Evolutionary conservation across 2,329 filamentous ascomycete species (phyloP).

Genomic region (Aspergillus tanneri): DNA sequence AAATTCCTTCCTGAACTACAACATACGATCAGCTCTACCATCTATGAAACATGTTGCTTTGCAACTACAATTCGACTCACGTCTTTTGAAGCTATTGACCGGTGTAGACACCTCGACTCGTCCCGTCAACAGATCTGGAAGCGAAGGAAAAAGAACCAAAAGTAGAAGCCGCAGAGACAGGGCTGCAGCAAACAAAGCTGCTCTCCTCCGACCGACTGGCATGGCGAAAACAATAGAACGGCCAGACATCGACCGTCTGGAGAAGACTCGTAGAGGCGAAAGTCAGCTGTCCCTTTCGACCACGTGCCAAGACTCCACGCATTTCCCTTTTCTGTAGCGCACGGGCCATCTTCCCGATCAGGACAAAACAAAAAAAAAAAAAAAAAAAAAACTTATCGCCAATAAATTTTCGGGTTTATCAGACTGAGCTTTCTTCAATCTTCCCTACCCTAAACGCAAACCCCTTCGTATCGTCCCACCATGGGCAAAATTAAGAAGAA

Average conservation of each 20-base stretch:
- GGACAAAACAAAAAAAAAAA: constrained; percentile 20
- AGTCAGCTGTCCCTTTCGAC: constrained; percentile 20
- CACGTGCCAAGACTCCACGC: constrained; percentile 25
- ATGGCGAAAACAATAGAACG: constrained; percentile 35
- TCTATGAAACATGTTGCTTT: neutral
- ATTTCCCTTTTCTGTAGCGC: constrained; percentile 27
- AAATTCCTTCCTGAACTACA: constrained; percentile 90
- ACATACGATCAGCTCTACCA: constrained; percentile 5
- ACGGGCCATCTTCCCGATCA: constrained; percentile 29
- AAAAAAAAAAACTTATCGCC: constrained; percentile 40
- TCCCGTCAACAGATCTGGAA: constrained; percentile 81
- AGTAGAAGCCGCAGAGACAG: constrained; percentile 76
- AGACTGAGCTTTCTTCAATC: constrained; percentile 16
- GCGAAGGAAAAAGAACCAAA: constrained; percentile 74
- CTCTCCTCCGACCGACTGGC: constrained; percentile 59
- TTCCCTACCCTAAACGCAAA: constrained; percentile 13
- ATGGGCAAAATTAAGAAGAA: constrained; percentile 89
- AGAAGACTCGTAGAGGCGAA: neutral
- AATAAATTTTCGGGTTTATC: constrained; percentile 40
- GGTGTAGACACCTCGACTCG: constrained; percentile 96
- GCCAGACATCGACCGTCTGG: neutral
- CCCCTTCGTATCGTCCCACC: constrained; percentile 36
- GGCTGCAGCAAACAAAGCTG: constrained; percentile 70
- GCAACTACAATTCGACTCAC: constrained; percentile 55
- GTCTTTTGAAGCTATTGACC: constrained; percentile 95